Conservation (phyloP, 2,329 filamentous ascomycete species). For the Diaporthe australafricana region DNA sequence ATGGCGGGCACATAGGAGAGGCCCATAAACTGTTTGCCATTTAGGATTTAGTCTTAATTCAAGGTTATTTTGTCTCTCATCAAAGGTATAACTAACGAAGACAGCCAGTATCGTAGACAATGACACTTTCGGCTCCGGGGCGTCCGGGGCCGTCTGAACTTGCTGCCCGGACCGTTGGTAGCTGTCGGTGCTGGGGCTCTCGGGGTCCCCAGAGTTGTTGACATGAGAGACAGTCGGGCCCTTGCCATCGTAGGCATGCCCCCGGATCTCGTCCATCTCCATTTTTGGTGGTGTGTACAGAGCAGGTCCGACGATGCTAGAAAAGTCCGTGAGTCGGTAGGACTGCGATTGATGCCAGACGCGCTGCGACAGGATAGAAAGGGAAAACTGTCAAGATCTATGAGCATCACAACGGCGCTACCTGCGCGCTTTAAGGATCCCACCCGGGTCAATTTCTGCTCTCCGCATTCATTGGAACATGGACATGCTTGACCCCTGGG, state of each 20-base stretch:
- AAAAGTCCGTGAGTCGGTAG: not conserved
- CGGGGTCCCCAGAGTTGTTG: not conserved
- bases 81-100: slow-evolving; percentile 25
- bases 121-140: slow-evolving; percentile 21
- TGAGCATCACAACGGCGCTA: not conserved
- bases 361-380: not conserved
- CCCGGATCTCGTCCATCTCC: slow-evolving; percentile 25
- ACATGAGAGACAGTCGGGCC: not conserved
- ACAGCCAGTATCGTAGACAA: slow-evolving; percentile 31
- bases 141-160: slow-evolving; percentile 2
- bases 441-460: slow-evolving; percentile 23
- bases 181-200: slow-evolving; percentile 1
- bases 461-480: slow-evolving; percentile 18
- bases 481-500: slow-evolving; percentile 20
- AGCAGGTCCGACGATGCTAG: too few relatives aligned
- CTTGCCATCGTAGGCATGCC: not conserved
- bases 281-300: not conserved
- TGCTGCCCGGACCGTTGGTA: slow-evolving; percentile 5
- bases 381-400: not conserved
- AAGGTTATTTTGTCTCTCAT: too few relatives aligned
- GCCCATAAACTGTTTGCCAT: slow-evolving; percentile 32
- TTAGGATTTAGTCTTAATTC: not conserved
- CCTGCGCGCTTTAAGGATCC: not conserved
- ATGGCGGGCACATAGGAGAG: slow-evolving; percentile 30
- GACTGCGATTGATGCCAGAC: not conserved